Evolutionary conservation across 805 yeast species (phyloP), one percentile per base, ranked within the genome.

Genomic region (Starmerella floricola): DNA sequence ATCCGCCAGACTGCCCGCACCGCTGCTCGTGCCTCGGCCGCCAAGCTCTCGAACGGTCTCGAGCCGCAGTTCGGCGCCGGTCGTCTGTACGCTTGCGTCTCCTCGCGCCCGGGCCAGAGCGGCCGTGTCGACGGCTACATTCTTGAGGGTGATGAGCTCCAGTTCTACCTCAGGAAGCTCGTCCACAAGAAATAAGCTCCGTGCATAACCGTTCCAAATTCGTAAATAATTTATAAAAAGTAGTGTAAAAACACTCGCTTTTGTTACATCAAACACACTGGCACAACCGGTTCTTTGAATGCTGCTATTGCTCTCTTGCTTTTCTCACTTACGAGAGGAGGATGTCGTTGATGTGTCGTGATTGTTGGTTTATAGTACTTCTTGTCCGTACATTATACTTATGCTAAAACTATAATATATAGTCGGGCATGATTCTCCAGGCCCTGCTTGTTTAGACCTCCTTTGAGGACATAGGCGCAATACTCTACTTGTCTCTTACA

Each of bases 121-220:
- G 98, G 98, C 73, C 93, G 98, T 78, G 80, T 86, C 75, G 98
- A 91, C 71, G 98, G 98, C 74, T 91, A 91, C 93, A 81, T 91
- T 74, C 83, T 91, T 71, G 98, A 91, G 79, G 98, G 98, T 75
- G 98, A 91, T 71, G 98, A 91, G 77, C 85, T 91, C 73, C 97
- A 97, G 71, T 91, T 91, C 94, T 91, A 91, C 95, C 80, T 91
- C 72, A 86, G 95, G 81, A 88, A 95, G 85, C 78, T 91, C 71
- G 93, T 95, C 69, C 54, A 52, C 53, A 88, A 91, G 87, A 91
- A 88, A 82, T 88, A 86, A 79, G 62, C 61, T n/a, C 20, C 34
- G 24, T 24, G 32, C 27, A 21, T 26, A 24, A 6, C 34, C 12
- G 12, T 10, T 15, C 20, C 20, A 31, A 8, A 8, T 5, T n/a